Evolutionary conservation across 208 protist genomes (phyloP).

Genomic region (Trichomonas vaginalis): DNA sequence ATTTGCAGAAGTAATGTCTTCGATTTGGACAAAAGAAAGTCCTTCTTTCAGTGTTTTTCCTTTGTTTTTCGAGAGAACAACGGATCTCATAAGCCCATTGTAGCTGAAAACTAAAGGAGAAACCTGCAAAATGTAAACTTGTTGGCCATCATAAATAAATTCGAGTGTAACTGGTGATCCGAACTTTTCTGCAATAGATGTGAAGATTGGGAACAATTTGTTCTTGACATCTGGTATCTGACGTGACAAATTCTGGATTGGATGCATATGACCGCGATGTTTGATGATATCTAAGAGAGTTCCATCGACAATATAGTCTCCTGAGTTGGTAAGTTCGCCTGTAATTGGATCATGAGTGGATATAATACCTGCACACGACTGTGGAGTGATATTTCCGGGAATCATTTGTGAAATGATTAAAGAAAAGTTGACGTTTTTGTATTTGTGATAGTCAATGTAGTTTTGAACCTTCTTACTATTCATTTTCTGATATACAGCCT

Average conservation of each 20-base stretch:
- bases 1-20: neutral
- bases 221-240: neutral
- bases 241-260: neutral
- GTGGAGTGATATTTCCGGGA: neutral
- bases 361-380: neutral
- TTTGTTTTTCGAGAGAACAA: neutral
- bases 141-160: neutral
- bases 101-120: neutral
- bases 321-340: neutral
- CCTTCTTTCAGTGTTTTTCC: neutral
- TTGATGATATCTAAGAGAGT: neutral
- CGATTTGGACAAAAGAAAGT: neutral
- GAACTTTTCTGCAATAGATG: neutral
- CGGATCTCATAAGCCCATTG: neutral
- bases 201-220: neutral
- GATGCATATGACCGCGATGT: neutral
- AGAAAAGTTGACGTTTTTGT: neutral
- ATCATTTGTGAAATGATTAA: neutral
- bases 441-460: neutral
- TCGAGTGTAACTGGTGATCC: neutral
- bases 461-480: neutral
- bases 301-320: neutral
- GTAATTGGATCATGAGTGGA: neutral
- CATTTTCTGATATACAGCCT: neutral
- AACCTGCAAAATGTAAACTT: neutral